A percentile compares a stretch with the other conserved stretches of the same genome.
These are phyloP conservation scores for Lodderomyces orthopsilosis DNA, from an alignment of 1,139 yeast species.

Conservation along the genomic window DNA sequence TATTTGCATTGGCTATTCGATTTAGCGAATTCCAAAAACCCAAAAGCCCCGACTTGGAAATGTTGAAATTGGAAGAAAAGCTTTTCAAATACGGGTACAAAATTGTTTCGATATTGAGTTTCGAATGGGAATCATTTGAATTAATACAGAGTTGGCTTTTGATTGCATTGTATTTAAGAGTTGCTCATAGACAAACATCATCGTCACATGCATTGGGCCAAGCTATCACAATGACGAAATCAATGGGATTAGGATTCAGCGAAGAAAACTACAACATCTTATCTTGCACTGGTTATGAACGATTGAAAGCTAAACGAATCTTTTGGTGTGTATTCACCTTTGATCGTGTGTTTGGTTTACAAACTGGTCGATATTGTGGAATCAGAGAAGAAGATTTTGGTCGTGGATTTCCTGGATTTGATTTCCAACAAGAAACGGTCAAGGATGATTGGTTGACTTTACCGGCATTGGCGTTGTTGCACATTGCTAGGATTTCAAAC, in stretches of 20 bases:
- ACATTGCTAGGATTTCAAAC: slow-evolving; percentile 39
- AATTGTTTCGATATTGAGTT: slow-evolving; percentile 48
- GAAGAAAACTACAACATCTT: slow-evolving; percentile 17
- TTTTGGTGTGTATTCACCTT: slow-evolving; percentile 58
- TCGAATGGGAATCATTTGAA: slow-evolving; percentile 70
- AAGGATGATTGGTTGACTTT: slow-evolving; percentile 55
- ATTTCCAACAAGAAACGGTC: slow-evolving; percentile 24
- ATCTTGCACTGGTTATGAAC: slow-evolving; percentile 42
- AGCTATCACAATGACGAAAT: slow-evolving; percentile 53
- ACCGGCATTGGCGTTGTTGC: slow-evolving; percentile 49
- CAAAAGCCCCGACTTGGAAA: slow-evolving; percentile 30
- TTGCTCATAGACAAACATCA: slow-evolving; percentile 58
- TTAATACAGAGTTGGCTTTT: slow-evolving; percentile 63
- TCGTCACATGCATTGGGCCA: slow-evolving; percentile 51
- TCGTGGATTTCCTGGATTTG: slow-evolving; percentile 33
- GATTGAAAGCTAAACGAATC: slow-evolving; percentile 48
- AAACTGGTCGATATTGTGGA: slow-evolving; percentile 50
- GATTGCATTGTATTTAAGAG: slow-evolving; percentile 51
- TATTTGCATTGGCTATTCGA: slow-evolving; percentile 52
- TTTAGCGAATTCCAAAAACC: slow-evolving; percentile 47
- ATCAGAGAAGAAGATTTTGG: slow-evolving; percentile 36
- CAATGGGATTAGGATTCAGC: slow-evolving; percentile 52
- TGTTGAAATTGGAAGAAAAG: slow-evolving; percentile 44
- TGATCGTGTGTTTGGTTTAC: slow-evolving; percentile 56
- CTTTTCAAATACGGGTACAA: slow-evolving; percentile 51